phyloP scores from a whole-genome alignment of 2,329 filamentous ascomycete species.

The Blastomyces silverae region DNA sequence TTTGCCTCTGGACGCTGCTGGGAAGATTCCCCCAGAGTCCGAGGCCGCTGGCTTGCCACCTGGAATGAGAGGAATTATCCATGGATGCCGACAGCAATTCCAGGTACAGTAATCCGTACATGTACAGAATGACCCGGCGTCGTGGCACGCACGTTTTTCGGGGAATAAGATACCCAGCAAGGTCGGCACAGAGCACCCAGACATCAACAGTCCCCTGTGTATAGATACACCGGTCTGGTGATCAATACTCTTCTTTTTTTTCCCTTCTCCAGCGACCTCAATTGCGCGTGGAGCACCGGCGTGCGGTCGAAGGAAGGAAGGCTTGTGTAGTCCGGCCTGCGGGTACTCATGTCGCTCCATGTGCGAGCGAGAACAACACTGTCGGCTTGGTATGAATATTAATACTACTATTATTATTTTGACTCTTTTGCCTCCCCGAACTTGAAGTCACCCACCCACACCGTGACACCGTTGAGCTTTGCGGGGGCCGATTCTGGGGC shows the following conservation, averaged over 20 bases:
- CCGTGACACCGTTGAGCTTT: neutral
- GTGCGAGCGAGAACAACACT: neutral
- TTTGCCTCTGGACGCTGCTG: neutral
- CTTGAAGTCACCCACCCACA: too few relatives aligned
- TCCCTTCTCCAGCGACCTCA: neutral
- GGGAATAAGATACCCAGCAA: neutral
- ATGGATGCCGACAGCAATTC: neutral
- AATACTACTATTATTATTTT: neutral
- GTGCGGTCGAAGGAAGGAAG: neutral
- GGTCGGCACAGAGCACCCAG: neutral
- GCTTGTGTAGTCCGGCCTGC: neutral
- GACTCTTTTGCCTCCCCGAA: neutral
- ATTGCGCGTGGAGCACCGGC: neutral
- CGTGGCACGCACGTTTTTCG: neutral
- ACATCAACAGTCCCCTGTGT: neutral
- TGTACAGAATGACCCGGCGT: neutral
- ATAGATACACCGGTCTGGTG: neutral
- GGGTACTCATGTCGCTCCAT: conserved; percentile 1
- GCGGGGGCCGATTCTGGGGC: neutral
- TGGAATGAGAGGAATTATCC: neutral
- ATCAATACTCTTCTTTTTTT: neutral
- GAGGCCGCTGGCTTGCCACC: neutral
- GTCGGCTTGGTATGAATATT: neutral
- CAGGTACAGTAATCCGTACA: too few relatives aligned
- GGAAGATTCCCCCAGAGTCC: neutral